A percentile compares a stretch with the other conserved stretches of the same genome.
Evolutionary conservation across 73 alveolate species (phyloP).

Genomic region (Paramecium pentaurelia): DNA sequence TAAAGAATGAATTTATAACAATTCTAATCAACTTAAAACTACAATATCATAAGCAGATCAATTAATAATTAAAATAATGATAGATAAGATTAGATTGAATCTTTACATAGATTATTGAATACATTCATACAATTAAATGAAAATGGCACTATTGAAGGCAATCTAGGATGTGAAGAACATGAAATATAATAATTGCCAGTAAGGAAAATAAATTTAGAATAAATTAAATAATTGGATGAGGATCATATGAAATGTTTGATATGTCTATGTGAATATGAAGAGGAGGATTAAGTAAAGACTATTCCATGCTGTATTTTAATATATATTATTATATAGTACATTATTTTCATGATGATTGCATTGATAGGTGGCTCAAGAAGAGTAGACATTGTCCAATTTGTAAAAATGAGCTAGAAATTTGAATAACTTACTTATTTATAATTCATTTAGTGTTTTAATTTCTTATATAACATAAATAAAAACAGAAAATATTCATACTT

Average conservation of each 20-base stretch:
- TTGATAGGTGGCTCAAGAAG: constrained; percentile 76
- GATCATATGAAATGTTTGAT: background rate
- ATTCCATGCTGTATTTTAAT: constrained; percentile 33
- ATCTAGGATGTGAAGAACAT: background rate
- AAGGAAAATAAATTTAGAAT: background rate
- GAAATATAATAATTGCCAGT: background rate
- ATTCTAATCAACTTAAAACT: background rate
- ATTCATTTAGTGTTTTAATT: background rate
- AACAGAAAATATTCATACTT: background rate
- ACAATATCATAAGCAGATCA: background rate
- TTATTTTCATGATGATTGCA: constrained; percentile 83
- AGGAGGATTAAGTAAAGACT: background rate
- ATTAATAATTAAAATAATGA: background rate
- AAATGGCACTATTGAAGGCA: background rate
- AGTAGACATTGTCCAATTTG: constrained; percentile 59
- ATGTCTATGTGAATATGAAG: background rate
- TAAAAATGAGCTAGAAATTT: constrained; percentile 27
- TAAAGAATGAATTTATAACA: background rate
- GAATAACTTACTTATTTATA: background rate
- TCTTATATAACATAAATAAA: background rate
- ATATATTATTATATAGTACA: constrained; percentile 48
- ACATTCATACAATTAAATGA: background rate
- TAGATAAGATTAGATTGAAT: background rate
- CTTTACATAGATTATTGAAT: constrained; percentile 13
- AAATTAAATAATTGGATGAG: constrained; percentile 7